Base-by-base conservation (phyloP, 805 yeast genomes). In the Blastobotrys muscicola region DNA sequence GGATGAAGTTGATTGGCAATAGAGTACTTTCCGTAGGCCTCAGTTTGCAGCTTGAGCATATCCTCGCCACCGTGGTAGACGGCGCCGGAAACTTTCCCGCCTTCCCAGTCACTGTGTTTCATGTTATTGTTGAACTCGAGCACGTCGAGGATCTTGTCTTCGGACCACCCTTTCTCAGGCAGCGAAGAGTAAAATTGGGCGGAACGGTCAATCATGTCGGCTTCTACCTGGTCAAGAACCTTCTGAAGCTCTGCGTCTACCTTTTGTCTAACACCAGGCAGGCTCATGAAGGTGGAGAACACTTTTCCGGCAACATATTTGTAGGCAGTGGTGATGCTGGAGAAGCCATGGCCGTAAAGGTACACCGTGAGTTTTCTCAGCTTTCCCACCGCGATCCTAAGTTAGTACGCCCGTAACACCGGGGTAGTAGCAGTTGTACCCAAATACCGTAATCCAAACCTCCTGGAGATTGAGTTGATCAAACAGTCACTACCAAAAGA, bases 1-100 rank as follows among this genome's bases (percentile, higher is more conserved):
- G 98, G 98, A 60, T 90, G 98, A 41, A 90, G 69, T 64, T 92
- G 98, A 64, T 92, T 90, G 2, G 97, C 86, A 16, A 89, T 87
- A 4, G 92, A 76, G 61, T 76, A 89, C 56, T 74, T 73, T 42
- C 77, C 74, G 60, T 77, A 89, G 0, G 95, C 92, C 44, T 72
- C 63, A 7, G 92, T 66, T 63, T 92, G 97, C 32, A 92, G 67
- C 33, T 72, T 66, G 33, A 83, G 69, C 43, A 90, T 64, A 29
- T 83, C 85, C n/a, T 71, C 67, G 10, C 97, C 97, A 29, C 97
- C 97, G 55, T 92, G 97, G 56, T 90, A 90, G 8, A 90, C 97
- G 0, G 97, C 97, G 4, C 98, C 98, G 12, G 94, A 83, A 3
- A 90, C 82, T 52, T 78, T 72, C 4, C 98, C 98, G 35, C 71